Base-by-base conservation (phyloP, 2,329 filamentous ascomycete genomes). In the Penicillium vulpinum region DNA sequence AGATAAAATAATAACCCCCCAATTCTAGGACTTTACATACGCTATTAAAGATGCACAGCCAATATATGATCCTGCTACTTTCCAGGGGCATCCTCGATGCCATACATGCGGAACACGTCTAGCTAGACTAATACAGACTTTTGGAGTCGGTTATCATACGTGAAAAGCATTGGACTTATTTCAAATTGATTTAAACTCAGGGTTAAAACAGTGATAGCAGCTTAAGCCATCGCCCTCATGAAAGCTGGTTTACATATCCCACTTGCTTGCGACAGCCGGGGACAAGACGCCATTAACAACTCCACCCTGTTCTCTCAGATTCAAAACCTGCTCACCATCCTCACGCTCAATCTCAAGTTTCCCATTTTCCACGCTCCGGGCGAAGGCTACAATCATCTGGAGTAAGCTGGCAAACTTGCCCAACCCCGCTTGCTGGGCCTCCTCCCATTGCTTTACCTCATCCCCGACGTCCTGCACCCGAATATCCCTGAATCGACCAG, bases 401-500 rank as follows among this genome's bases (percentile, higher is more conserved):
- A 38, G 55, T 55, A 56, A 67, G 62, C 43, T 51, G 46, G 36
- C 44, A 54, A 57, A 61, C 18, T 29, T 53, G 10, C 43, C 22
- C 55, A 73, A 53, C 13, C 11, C 43, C 5, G 41, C 15, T 22
- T 70, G 47, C 15, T 82, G 75, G 2, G 73, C 63, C 7, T 54
- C 53, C 57, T 81, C 79, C 80, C 80, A 84, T 3, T 63, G 45
- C 11, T 67, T 44, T 0, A 81, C 53, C 6, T 74, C 65, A 10
- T 69, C 40, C 1, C 65, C 64, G n/a, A 79, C 66, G 54, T 81
- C 65, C 16, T 66, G 63, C 8, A 78, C 66, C n/a, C 59, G 64
- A 36, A 80, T 73, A 15, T 80, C 69, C 16, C 75, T 51, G 62
- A 84, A 84, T 0, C 73, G 33, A 6, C 75, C 74, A 7, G 54